These are phyloP conservation scores for Polytrichum commune DNA, from an alignment of 225 moss, liverwort and hornwort genomes.

Conservation along the genomic window DNA sequence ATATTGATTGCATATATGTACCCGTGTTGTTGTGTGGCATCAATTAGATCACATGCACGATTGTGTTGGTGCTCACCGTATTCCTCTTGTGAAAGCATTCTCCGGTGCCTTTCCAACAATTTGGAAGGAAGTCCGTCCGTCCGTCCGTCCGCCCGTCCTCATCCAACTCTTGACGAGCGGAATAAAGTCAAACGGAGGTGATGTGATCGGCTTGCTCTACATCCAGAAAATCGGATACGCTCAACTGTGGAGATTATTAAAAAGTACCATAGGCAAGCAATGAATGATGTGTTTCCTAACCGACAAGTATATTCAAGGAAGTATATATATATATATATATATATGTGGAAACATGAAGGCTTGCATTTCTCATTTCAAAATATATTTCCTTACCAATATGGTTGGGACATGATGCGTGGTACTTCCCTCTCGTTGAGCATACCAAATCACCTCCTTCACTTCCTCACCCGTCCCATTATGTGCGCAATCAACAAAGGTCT, in stretches of 20 bases:
- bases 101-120: slow-evolving; percentile 80
- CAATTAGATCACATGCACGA: neutral
- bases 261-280: no score
- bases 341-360: no score
- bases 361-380: neutral
- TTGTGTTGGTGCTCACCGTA: slow-evolving; percentile 44
- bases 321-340: no score
- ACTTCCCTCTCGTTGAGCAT: slow-evolving; percentile 56
- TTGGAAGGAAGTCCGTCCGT: slow-evolving; percentile 79
- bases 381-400: slow-evolving; percentile 49
- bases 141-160: slow-evolving; percentile 59
- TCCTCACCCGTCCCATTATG: slow-evolving; percentile 85
- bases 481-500: neutral
- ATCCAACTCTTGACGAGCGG: slow-evolving; percentile 65
- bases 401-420: slow-evolving; percentile 64
- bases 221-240: neutral
- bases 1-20: no score
- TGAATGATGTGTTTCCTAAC: no score
- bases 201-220: slow-evolving; percentile 82
- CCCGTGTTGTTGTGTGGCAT: no score
- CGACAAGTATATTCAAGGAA: no score
- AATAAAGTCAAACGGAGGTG: slow-evolving; percentile 76
- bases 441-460: slow-evolving; percentile 51
- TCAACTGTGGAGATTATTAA: no score
- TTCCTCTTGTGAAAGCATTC: slow-evolving; percentile 87